Evolutionary conservation across 345 rosid genomes (phyloP).

Genomic region (Camelina sativa): DNA sequence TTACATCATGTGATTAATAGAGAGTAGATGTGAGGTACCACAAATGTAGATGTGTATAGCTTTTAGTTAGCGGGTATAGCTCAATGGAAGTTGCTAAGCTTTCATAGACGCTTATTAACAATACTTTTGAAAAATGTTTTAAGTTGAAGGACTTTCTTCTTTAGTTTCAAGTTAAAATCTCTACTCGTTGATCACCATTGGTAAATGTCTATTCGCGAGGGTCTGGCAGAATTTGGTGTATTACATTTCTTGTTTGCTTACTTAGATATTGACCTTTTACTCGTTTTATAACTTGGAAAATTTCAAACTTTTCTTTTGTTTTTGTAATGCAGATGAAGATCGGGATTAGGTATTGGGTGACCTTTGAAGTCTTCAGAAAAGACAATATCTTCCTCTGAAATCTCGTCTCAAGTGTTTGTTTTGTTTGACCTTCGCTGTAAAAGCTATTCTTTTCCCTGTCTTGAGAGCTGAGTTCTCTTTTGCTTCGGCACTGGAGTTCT

Average conservation of each 20-base stretch:
- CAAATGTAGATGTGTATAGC: not conserved
- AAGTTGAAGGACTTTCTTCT: not conserved
- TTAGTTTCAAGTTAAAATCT: constrained; percentile 3
- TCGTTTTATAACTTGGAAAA: not conserved
- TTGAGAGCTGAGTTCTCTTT: constrained; percentile 29
- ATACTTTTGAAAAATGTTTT: not conserved
- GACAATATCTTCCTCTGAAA: constrained; percentile 8
- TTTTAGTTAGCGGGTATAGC: not conserved
- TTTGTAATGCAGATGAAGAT: constrained; percentile 46
- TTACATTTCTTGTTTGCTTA: constrained; percentile 5
- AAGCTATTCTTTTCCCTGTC: constrained; percentile 24
- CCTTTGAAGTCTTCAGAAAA: constrained; percentile 18
- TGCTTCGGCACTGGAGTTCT: constrained; percentile 29
- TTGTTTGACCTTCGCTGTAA: constrained; percentile 35
- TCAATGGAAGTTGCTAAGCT: not conserved
- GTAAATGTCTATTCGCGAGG: not conserved
- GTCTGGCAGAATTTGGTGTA: not conserved
- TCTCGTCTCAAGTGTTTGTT: constrained; percentile 25
- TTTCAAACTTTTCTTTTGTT: not conserved
- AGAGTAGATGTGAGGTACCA: not conserved
- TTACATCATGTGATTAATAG: not conserved
- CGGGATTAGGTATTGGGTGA: constrained; percentile 33
- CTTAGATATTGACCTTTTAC: not conserved
- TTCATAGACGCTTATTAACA: not conserved
- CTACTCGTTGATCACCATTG: not conserved